Conservation (phyloP, 1,139 yeast genomes). For the Torulaspora pretoriensis region DNA sequence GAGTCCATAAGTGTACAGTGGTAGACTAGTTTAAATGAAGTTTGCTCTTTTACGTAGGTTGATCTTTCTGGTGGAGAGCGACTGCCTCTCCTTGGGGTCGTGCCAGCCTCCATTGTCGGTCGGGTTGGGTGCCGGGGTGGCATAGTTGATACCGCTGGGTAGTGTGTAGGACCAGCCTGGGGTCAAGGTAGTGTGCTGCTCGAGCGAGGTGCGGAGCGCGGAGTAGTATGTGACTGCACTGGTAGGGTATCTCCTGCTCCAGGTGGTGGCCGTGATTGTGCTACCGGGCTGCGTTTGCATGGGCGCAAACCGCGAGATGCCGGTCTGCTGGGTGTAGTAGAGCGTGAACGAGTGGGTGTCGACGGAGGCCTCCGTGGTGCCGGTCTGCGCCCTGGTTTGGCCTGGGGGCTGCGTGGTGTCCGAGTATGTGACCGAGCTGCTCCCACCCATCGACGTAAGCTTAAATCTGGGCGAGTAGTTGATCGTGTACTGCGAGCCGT, state of each 20-base stretch:
- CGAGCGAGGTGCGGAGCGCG: constrained; percentile 43
- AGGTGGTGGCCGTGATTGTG: constrained; percentile 58
- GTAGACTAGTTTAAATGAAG: not conserved
- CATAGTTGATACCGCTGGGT: constrained; percentile 61
- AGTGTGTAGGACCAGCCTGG: constrained; percentile 79
- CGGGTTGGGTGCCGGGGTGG: constrained; percentile 65
- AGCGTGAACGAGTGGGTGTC: constrained; percentile 43
- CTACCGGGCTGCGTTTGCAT: constrained; percentile 86
- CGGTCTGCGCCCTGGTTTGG: constrained; percentile 35
- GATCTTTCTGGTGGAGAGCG: constrained; percentile 38
- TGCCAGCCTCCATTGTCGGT: constrained; percentile 51
- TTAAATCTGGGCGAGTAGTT: constrained; percentile 68
- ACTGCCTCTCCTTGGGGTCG: constrained; percentile 35
- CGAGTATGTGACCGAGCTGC: constrained; percentile 32
- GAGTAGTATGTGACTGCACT: constrained; percentile 60
- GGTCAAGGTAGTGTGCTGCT: constrained; percentile 59
- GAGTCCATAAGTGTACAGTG: constrained; percentile 5
- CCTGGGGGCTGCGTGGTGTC: constrained; percentile 32
- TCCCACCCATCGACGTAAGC: constrained; percentile 68
- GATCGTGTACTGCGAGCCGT: constrained; percentile 53
- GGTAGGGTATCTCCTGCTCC: constrained; percentile 61
- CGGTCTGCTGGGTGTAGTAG: constrained; percentile 73
- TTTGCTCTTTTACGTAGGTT: constrained; percentile 15
- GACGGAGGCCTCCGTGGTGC: constrained; percentile 24
- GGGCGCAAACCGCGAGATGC: constrained; percentile 73